A percentile compares a stretch with the other conserved stretches of the same genome.
These are phyloP conservation scores for Coniochaeta ligniaria DNA, from an alignment of 2,329 filamentous ascomycete species.

Conservation along the genomic window DNA sequence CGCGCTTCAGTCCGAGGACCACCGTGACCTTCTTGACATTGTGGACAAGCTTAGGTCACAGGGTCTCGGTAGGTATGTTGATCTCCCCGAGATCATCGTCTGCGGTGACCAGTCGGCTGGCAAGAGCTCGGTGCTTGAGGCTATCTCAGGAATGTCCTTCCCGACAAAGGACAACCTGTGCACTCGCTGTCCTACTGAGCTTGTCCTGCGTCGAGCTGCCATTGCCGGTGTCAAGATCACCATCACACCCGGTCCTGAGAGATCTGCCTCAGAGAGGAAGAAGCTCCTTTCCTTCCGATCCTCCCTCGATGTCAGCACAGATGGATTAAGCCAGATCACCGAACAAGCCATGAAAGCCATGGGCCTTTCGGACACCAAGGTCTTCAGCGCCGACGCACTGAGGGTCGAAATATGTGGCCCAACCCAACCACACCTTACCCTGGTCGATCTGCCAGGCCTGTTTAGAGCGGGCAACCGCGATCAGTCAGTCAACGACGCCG, in stretches of 20 bases:
- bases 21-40: conserved; percentile 28
- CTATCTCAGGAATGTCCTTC: conserved; percentile 55
- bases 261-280: conserved; percentile 17
- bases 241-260: conserved; percentile 25
- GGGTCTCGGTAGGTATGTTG: conserved; percentile 28
- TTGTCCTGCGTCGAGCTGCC: conserved; percentile 38
- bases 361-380: conserved; percentile 32
- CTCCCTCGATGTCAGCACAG: conserved; percentile 8
- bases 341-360: conserved; percentile 37
- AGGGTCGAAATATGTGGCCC: conserved; percentile 41
- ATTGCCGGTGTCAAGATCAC: conserved; percentile 25
- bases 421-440: conserved; percentile 41
- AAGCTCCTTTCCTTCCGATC: conserved; percentile 18
- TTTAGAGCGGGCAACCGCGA: conserved; percentile 40
- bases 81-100: conserved; percentile 44
- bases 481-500: conserved; percentile 35
- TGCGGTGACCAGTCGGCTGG: conserved; percentile 56
- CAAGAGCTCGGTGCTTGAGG: conserved; percentile 59
- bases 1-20: conserved; percentile 14
- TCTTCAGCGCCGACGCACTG: conserved; percentile 39
- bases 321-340: conserved; percentile 25
- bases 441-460: conserved; percentile 53
- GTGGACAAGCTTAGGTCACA: conserved; percentile 30
- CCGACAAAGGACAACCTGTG: conserved; percentile 51
- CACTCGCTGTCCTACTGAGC: conserved; percentile 56